Conservation (phyloP, 306 rosid genomes). For the Trifolium repens region DNA sequence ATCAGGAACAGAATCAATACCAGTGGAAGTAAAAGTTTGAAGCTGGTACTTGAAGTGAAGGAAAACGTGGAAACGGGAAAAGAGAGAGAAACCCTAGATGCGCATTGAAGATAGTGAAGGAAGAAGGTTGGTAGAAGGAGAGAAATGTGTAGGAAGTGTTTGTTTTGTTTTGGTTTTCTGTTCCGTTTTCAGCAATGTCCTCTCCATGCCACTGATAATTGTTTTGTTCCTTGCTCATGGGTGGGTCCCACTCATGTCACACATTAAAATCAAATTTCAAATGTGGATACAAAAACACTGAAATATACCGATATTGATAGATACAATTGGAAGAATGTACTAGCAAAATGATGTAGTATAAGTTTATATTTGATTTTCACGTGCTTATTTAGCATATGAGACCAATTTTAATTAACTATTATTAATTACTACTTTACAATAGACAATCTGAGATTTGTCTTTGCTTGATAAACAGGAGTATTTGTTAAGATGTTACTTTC, state of each 20-base stretch:
- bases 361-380: not conserved
- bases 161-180: conserved; percentile 6
- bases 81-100: conserved; percentile 54
- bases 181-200: conserved; percentile 57
- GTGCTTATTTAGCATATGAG: too few species aligned
- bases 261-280: conserved; percentile 25
- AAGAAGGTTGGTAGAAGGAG: conserved; percentile 18
- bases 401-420: too few species aligned
- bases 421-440: too few species aligned
- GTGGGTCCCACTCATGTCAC: conserved; percentile 40
- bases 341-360: not conserved
- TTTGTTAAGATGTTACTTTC: too few species aligned
- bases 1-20: conserved; percentile 48
- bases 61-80: not conserved
- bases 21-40: conserved; percentile 41
- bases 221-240: conserved; percentile 39
- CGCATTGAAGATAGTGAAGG: conserved; percentile 17
- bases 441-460: not conserved
- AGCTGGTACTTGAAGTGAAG: conserved; percentile 1
- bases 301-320: not conserved
- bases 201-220: conserved; percentile 52
- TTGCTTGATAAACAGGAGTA: too few species aligned
- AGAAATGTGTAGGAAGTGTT: conserved; percentile 5
- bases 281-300: not conserved
- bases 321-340: not conserved